Base-by-base conservation (phyloP, 106 monocot species). In the Dioscorea dumetorum region DNA sequence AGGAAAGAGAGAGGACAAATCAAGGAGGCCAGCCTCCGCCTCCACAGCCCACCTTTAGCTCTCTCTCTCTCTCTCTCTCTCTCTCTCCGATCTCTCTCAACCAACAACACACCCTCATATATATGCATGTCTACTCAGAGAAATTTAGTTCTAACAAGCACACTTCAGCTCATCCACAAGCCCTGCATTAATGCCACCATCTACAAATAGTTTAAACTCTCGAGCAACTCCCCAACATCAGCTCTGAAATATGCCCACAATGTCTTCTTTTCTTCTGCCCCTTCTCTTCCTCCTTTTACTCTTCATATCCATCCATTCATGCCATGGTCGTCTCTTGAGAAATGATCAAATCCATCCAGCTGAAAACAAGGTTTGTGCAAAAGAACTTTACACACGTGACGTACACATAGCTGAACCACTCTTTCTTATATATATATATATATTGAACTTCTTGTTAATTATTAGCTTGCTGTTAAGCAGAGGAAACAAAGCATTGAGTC, bases 321-420 rank as follows among this genome's bases (percentile, higher is more conserved):
- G 67, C 72, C n/a, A 59, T 20, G 58, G 72, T 22, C 67, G 62
- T 23, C 61, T 28, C 33, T 53, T 59, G 49, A 58, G 1, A 11
- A 14, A 23, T 33, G 28, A 28, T 28, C 28, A 28, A 28, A 28
- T 28, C 28, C 28, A 28, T 31, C 59, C 51, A 32, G 23, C 11
- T n/a, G n/a, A n/a, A 8, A 28, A 22, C 66, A 74, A 80, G 74
- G 79, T 80, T 65, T 12, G 72, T n/a, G n/a, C n/a, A n/a, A n/a
- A n/a, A n/a, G n/a, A n/a, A n/a, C 24, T 64, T 35, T 18, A 28
- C 28, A 28, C 3, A 28, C 28, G 28, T 28, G 3, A 28, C 3
- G 28, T 28, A 28, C 28, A 28, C 28, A 28, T 28, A 3, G 2
- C 1, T 28, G 28, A 28, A 28, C 28, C 3, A 28, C 28, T 28